Evolutionary conservation across 441 rosid species (phyloP), one percentile per base, ranked within the genome.

Genomic region (Syzygium syzygioides): DNA sequence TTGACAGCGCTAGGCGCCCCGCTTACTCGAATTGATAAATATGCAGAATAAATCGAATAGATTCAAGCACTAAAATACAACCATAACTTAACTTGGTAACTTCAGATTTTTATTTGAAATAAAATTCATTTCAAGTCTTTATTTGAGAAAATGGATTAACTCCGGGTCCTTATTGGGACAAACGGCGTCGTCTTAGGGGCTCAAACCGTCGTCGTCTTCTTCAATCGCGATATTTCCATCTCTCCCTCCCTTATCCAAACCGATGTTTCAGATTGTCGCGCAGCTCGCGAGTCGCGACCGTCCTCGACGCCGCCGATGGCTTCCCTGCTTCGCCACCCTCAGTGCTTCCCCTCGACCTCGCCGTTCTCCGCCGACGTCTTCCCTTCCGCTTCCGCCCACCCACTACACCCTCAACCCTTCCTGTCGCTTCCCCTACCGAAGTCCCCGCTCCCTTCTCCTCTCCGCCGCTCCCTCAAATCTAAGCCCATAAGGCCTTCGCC

Each of bases 311-410:
- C 71, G 50, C 83, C 41, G 28, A 95, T 94, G 96, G 94, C 83
- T 41, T 76, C 95, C 90, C 93, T 92, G 85, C 92, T 94, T 90
- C 93, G 91, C 52, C 83, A 76, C 85, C 94, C 94, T 92, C 93
- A 86, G 4, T 90, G 90, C 85, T 84, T 86, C 76, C 89, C 92
- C 60, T 86, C 92, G 87, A 86, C 90, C 37, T 86, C 60, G 9
- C 87, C 84, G 79, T 55, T 91, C 14, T 66, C 89, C 86, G 14
- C 86, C 86, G 90, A 90, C 86, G 59, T 79, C 56, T 18, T 48
- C 59, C 54, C 86, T 17, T 2, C 60, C 86, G 14, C 86, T 55
- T 26, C 86, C 60, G 17, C 45, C 45, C 14, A 85, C 86, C 86
- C n/a, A 41, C 13, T 8, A 76, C n/a, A 26, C 50, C 68, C 90